These are phyloP conservation scores for Coriaria nepalensis DNA, from an alignment of 306 rosid genomes.

Conservation along the genomic window DNA sequence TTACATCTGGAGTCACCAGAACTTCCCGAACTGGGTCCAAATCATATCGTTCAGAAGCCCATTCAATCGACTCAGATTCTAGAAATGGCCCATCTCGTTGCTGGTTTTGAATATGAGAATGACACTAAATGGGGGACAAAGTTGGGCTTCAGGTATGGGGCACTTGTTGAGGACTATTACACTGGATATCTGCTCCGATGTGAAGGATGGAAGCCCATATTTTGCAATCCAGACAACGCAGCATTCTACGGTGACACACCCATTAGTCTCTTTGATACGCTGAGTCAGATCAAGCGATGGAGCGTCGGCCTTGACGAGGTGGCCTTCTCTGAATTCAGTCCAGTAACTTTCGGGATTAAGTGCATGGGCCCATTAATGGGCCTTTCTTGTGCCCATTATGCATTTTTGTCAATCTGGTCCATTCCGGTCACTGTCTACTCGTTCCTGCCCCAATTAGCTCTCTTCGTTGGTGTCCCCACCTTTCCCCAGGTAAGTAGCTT, in stretches of 20 bases:
- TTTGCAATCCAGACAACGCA: constrained; percentile 23
- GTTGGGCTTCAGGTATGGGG: constrained; percentile 26
- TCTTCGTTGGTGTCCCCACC: constrained; percentile 21
- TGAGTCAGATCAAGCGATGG: constrained; percentile 23
- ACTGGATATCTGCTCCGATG: constrained; percentile 14
- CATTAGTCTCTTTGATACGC: constrained; percentile 13
- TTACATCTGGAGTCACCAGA: constrained; percentile 6
- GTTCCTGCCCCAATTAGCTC: constrained; percentile 26
- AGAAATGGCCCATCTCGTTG: constrained; percentile 19
- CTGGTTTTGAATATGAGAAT: constrained; percentile 20
- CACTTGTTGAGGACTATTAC: constrained; percentile 20
- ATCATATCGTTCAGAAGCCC: constrained; percentile 10
- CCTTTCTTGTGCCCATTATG: constrained; percentile 14
- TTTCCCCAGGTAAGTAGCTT: constrained; percentile 19
- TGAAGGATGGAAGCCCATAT: constrained; percentile 24
- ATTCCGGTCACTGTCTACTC: constrained; percentile 20
- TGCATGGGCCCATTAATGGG: constrained; percentile 21
- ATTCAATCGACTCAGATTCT: constrained; percentile 9
- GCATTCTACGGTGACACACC: constrained; percentile 24
- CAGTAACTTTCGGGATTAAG: constrained; percentile 10
- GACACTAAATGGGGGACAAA: constrained; percentile 26
- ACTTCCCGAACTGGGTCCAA: constrained; percentile 13
- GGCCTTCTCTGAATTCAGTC: constrained; percentile 13
- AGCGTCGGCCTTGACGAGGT: constrained; percentile 19
- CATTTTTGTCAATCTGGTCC: constrained; percentile 15